Base-by-base conservation (phyloP, 2,329 filamentous ascomycete species). In the Apiospora malaysiana region DNA sequence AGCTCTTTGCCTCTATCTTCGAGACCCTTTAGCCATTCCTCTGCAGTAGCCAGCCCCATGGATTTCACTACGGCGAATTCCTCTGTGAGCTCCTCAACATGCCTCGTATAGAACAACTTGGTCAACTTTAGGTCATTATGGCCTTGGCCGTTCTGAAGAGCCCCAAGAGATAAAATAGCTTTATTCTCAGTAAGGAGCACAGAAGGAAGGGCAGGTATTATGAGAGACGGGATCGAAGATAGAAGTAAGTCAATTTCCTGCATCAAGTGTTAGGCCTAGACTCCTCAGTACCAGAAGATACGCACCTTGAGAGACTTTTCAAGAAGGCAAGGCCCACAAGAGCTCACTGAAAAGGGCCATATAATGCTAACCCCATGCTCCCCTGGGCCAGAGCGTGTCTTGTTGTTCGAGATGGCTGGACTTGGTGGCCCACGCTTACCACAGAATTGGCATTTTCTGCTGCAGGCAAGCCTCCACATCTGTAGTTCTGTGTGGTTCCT, bases 1-100 rank as follows among this genome's bases (percentile, higher is more conserved):
- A 85, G 82, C 71, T 89, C 85, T 75, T 88, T 88, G 12, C 92
- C 92, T 71, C 89, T 86, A 40, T 82, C 83, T 59, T 90, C 87
- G 4, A 96, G 85, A 12, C 93, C 93, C 80, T 95, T 95, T 42
- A 90, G 84, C 93, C 93, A 96, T 79, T 95, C 93, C 75, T 94
- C 91, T 4, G 88, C 87, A 14, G 91, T 88, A 56, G 91, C 90
- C 63, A 86, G 76, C n/a, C 93, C 92, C 74, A 93, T 86, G n/a
- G 84, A 81, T 75, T 89, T 88, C 69, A 91, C 92, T 6, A 88
- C 83, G 59, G 88, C 83, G 74, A 93, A 89, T 76, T 93, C 90
- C 43, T 83, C 78, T 71, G 87, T 87, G 73, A 95, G 86, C 9
- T 85, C 84, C 37, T 90, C 85, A 46, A 94, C 85, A 71, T 94